phyloP scores from a whole-genome alignment of 371 early-diverging fungal species.

The Haplosporangium sp. region DNA sequence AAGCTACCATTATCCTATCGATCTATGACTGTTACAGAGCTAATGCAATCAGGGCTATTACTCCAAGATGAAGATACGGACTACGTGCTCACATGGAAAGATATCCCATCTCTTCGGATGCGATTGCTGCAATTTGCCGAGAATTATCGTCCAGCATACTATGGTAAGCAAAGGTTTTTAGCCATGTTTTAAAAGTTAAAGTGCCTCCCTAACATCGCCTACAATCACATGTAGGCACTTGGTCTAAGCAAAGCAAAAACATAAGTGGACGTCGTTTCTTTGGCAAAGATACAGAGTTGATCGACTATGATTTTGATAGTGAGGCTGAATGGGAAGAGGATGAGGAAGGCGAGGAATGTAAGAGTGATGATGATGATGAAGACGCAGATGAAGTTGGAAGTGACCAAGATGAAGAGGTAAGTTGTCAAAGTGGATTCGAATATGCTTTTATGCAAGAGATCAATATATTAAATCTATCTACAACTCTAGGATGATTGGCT shows the following conservation, averaged over 20 bases:
- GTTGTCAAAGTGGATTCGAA: not conserved
- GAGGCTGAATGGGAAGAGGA: constrained; percentile 94
- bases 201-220: not conserved
- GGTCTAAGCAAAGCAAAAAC: constrained; percentile 71
- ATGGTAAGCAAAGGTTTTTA: constrained; percentile 58
- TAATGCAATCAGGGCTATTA: constrained; percentile 26
- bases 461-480: not conserved
- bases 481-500: constrained; percentile 66
- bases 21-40: constrained; percentile 32
- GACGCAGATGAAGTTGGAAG: constrained; percentile 63
- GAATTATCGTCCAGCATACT: constrained; percentile 84
- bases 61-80: constrained; percentile 41
- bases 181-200: not conserved
- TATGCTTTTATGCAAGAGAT: not conserved
- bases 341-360: constrained; percentile 89
- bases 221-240: constrained; percentile 69
- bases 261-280: constrained; percentile 74
- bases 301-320: constrained; percentile 90
- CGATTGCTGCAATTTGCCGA: constrained; percentile 80
- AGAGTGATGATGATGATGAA: constrained; percentile 83
- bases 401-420: constrained; percentile 68
- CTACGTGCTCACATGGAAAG: constrained; percentile 48
- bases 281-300: constrained; percentile 64
- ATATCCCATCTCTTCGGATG: constrained; percentile 64
- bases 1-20: constrained; percentile 30